Evolutionary conservation across 202 grass and related monocot genomes (phyloP).

Genomic region (Setaria italica): DNA sequence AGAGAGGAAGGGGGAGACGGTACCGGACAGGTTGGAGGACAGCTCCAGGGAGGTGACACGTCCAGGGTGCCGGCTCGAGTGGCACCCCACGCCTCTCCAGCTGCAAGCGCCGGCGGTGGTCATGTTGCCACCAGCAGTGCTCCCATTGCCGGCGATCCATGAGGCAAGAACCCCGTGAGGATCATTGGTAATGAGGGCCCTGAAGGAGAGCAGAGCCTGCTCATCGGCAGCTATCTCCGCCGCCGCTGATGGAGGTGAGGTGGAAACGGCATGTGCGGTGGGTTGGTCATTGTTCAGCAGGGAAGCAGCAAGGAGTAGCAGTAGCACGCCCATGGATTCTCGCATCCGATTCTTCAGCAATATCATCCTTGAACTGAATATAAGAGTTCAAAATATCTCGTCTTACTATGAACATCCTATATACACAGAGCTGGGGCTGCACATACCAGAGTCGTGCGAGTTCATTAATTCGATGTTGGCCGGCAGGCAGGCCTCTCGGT

Average conservation of each 20-base stretch:
- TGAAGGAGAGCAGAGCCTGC: slow-evolving; percentile 33
- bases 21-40: slow-evolving; percentile 35
- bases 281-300: not conserved
- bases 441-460: too few relatives aligned
- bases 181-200: slow-evolving; percentile 13
- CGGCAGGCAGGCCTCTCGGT: too few relatives aligned
- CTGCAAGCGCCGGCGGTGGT: slow-evolving; percentile 23
- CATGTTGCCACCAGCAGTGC: not conserved
- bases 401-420: not conserved
- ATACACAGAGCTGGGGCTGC: not conserved
- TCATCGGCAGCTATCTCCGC: not conserved
- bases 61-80: not conserved
- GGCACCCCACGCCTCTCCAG: slow-evolving; percentile 60
- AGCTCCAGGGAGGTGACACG: slow-evolving; percentile 53
- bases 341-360: too few relatives aligned
- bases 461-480: not conserved
- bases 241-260: not conserved
- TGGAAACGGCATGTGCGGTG: not conserved
- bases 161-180: slow-evolving; percentile 46
- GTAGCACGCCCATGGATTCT: not conserved
- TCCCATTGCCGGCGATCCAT: slow-evolving; percentile 15
- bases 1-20: slow-evolving; percentile 45
- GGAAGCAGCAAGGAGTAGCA: not conserved
- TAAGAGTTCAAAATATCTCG: not conserved
- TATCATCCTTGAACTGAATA: not conserved